Evolutionary conservation across 176 grass and related monocot species (phyloP), one percentile per base, ranked within the genome.

Genomic region (Triticum monococcum): DNA sequence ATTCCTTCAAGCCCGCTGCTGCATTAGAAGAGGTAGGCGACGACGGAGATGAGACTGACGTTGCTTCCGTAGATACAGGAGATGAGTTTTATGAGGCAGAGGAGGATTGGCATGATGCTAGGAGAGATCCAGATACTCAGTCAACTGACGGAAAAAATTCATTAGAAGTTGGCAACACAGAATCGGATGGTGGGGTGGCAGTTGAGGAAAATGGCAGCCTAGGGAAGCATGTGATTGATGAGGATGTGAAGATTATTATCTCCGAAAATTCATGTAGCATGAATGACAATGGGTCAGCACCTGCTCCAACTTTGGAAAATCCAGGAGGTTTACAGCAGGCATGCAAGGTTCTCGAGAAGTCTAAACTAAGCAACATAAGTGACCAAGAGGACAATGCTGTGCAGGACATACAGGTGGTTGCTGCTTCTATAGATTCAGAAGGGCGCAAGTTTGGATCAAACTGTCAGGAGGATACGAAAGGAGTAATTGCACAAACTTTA

Each of bases 81-180:
- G 97, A 96, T 10, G 97, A 96, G 72, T 98, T 98, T 20, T 98
- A 92, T 86, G 97, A 99, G 88, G 97, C 97, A 68, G 97, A 96
- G 90, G 97, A 99, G 87, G 92, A 94, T 86, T 98, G 85, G 93
- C 90, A 95, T 73, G 90, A 92, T 95, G 88, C 83, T 79, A 95
- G 91, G 85, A 91, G 75, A 86, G 93, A 95, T 88, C 66, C 86
- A 38, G 96, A 98, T 83, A 82, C 83, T 84, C 81, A 88, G 54
- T 83, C 88, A 78, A 76, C 83, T 62, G 85, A 89, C 7, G 77
- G 80, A 74, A 82, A 36, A 86, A 79, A 36, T 63, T 90, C 84
- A 77, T 22, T 72, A 74, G 86, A 90, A 84, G 80, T 68, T 76
- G 61, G 30, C 20, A 80, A 43, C 76, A 46, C 60, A 77, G 87